A percentile compares a stretch with the other conserved stretches of the same genome.
Conservation (phyloP, 192 early-diverging fungal genomes). For the Dimargaris cristalligena region DNA sequence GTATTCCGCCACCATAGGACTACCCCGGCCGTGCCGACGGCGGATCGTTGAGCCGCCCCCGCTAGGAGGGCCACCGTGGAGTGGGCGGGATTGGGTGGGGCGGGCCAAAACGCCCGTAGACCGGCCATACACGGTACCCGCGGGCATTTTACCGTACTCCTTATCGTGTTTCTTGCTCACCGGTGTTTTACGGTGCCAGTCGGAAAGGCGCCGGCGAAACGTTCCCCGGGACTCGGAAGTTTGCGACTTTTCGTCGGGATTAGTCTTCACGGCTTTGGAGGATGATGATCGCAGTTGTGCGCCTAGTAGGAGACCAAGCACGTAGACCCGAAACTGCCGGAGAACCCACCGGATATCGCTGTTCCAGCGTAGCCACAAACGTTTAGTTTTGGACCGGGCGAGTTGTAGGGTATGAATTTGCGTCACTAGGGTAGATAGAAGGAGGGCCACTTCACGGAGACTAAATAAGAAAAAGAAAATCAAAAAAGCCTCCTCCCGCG, state of each 20-base stretch:
- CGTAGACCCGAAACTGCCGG: background rate
- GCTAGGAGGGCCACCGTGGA: background rate
- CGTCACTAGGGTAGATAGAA: background rate
- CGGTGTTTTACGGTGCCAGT: background rate
- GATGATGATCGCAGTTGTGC: background rate
- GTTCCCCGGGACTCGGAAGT: too few species aligned
- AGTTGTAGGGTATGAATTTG: background rate
- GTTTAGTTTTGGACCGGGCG: background rate
- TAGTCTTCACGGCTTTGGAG: background rate
- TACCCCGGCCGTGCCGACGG: background rate
- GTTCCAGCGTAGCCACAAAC: conserved; percentile 6
- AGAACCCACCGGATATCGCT: background rate
- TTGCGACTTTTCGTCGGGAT: too few species aligned
- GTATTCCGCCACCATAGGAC: background rate
- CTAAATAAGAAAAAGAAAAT: conserved; percentile 10
- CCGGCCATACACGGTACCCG: background rate
- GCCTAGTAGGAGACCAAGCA: background rate
- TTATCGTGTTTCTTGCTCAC: background rate
- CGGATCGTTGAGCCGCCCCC: background rate
- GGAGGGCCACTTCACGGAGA: background rate
- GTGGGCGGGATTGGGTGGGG: background rate
- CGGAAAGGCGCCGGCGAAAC: background rate
- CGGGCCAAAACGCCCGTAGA: too few species aligned
- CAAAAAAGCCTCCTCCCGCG: conserved; percentile 2
- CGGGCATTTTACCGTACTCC: conserved; percentile 5